These are phyloP conservation scores for Vicia sativa DNA, from an alignment of 306 rosid species.

Conservation along the genomic window DNA sequence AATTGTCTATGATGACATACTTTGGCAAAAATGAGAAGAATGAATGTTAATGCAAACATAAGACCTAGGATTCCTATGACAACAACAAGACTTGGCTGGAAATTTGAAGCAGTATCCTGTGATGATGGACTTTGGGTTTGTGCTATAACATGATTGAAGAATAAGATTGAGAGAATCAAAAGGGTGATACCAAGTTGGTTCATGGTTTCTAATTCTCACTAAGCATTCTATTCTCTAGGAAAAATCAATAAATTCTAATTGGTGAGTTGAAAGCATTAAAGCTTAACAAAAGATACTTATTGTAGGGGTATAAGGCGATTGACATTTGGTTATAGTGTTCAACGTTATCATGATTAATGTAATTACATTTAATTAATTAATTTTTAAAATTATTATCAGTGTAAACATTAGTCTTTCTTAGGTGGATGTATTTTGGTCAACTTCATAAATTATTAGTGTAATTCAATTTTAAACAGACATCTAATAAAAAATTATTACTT, in stretches of 20 bases:
- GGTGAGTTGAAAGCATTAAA: conserved; percentile 19
- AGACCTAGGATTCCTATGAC: conserved; percentile 61
- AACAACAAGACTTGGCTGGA: conserved; percentile 73
- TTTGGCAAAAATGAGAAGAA: conserved; percentile 68
- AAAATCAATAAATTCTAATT: not conserved
- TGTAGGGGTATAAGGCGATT: too few species aligned
- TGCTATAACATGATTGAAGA: conserved; percentile 54
- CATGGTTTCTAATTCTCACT: conserved; percentile 48
- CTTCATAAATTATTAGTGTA: too few species aligned
- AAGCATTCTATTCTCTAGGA: conserved; percentile 43
- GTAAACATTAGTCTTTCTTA: too few species aligned
- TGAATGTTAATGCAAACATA: conserved; percentile 62
- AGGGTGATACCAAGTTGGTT: conserved; percentile 32
- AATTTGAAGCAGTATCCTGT: conserved; percentile 38
- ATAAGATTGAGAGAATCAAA: conserved; percentile 41
- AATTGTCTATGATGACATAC: conserved; percentile 49
- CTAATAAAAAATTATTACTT: too few species aligned
- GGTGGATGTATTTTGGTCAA: too few species aligned
- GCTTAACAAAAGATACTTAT: too few species aligned
- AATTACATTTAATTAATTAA: too few species aligned
- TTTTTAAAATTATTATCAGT: too few species aligned
- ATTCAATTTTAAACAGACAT: too few species aligned
- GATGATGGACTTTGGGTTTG: conserved; percentile 46
- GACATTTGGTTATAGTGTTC: too few species aligned
- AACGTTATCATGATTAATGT: too few species aligned